A percentile compares a stretch with the other conserved stretches of the same genome.
Conservation (phyloP, 1,284 basidiomycete species). For the Microbotryum violaceum region DNA sequence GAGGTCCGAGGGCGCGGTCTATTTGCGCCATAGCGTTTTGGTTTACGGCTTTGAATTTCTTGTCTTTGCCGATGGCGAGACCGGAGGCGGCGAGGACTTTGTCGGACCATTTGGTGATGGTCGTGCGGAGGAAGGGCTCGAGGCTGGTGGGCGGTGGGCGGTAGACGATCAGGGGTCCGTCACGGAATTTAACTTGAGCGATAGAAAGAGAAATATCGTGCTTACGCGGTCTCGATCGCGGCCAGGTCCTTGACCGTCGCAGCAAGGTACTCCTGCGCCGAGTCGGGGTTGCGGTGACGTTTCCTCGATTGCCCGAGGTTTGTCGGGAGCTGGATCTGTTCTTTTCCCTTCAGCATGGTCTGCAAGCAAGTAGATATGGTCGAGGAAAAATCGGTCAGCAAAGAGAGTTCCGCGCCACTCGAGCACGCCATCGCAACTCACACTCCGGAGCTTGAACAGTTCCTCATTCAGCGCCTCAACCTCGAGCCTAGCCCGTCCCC, state of each 20-base stretch:
- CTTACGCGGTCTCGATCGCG: slow-evolving; percentile 53
- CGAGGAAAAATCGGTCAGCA: slow-evolving; percentile 15
- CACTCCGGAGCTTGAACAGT: slow-evolving; percentile 24
- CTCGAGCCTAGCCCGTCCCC: slow-evolving; percentile 26
- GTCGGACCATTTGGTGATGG: slow-evolving; percentile 80
- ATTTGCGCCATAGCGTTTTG: slow-evolving; percentile 62
- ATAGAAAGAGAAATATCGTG: neutral
- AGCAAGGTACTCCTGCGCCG: slow-evolving; percentile 43
- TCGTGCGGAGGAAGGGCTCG: slow-evolving; percentile 53
- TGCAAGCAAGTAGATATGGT: neutral
- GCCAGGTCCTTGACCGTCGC: slow-evolving; percentile 48
- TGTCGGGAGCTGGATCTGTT: slow-evolving; percentile 49
- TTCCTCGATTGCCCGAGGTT: slow-evolving; percentile 51
- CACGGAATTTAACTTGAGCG: neutral
- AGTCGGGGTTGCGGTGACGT: slow-evolving; percentile 40
- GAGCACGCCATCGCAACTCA: too few species aligned
- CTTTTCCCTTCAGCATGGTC: slow-evolving; percentile 47
- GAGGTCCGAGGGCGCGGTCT: slow-evolving; percentile 57
- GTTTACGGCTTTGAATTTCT: slow-evolving; percentile 54
- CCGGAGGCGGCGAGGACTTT: slow-evolving; percentile 83
- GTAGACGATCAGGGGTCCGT: neutral
- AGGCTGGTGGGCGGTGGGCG: slow-evolving; percentile 9
- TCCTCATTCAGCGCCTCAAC: slow-evolving; percentile 32
- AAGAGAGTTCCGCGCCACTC: too few species aligned
- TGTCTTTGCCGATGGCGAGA: slow-evolving; percentile 38